Base-by-base conservation (phyloP, 2,329 filamentous ascomycete species). In the Catunica adiposa region DNA sequence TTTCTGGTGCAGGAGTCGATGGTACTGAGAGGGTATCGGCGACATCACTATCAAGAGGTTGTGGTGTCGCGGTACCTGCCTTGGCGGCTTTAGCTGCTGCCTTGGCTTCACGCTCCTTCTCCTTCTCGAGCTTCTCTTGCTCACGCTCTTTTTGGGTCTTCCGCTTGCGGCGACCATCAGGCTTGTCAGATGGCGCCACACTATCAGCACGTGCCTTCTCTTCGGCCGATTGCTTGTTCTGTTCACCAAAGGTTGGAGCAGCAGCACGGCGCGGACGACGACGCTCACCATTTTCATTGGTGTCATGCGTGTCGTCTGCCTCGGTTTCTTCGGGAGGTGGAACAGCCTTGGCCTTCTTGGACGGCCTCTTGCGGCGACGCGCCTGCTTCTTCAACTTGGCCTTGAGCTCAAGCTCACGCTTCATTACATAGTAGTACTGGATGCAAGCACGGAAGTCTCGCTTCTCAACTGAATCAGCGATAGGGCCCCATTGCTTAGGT, bases 381-480 rank as follows among this genome's bases (percentile, higher is more conserved):
- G 74, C 78, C 66, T 78, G 80, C 68, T 74, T 80, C 66, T 79
- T 82, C 29, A 84, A 73, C 67, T 85, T 86, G 64, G 86, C 83
- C 65, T 89, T 88, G 59, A 89, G 81, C 60, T 86, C 82, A 44
- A 81, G 77, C 50, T 81, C 75, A 69, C 83, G 84, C 69, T 81
- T 92, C 64, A 83, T 86, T 60, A 86, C 74, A 66, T 92, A 92
- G 68, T 92, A 92, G 66, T 89, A 88, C 64, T 88, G 83, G 62
- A 92, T 92, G 66, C 84, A 88, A 50, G 85, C 79, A 61, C 84
- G 83, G 67, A 87, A 89, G 62, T 85, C 81, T 23, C 86, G 79
- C 29, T 76, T 73, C 0, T 77, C 76, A 4, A 90, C 69, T 23
- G 75, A 74, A 58, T 84, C 79, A 3, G 86, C 83, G 57, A 92